These are phyloP conservation scores for Eremomyces bilateralis DNA, from an alignment of 495 filamentous ascomycete genomes.

Conservation along the genomic window DNA sequence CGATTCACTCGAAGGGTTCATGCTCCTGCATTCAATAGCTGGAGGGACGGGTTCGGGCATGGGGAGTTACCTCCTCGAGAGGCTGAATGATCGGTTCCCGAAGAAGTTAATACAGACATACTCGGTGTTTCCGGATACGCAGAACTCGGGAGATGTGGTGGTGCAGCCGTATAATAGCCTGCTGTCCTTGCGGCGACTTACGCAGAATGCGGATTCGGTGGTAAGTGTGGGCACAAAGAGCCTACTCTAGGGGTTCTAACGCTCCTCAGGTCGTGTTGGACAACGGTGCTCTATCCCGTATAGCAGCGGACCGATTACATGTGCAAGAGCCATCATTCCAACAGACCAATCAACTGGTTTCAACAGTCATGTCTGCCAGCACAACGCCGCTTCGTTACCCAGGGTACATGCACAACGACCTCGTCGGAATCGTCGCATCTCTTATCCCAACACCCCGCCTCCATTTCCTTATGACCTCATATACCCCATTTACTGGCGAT, in stretches of 20 bases:
- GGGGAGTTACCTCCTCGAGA: conserved; percentile 84
- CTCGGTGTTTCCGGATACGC: conserved; percentile 88
- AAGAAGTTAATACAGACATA: conserved; percentile 99
- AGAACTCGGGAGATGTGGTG: conserved; percentile 66
- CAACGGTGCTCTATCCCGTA: conserved; percentile 81
- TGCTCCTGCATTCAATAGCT: conserved; percentile 94
- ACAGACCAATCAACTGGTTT: conserved; percentile 93
- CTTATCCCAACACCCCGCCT: conserved; percentile 89
- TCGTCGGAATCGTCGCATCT: conserved; percentile 87
- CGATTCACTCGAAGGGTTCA: conserved; percentile 94
- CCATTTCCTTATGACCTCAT: conserved; percentile 95
- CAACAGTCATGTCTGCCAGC: conserved; percentile 95
- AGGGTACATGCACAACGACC: conserved; percentile 98
- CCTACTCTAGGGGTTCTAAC: neutral
- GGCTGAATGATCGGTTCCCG: conserved; percentile 90
- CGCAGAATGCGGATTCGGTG: conserved; percentile 92
- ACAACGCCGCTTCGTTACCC: conserved; percentile 92
- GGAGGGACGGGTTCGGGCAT: conserved; percentile 90
- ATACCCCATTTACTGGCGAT: conserved; percentile 91
- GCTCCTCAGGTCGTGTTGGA: conserved; percentile 57
- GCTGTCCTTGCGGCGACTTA: conserved; percentile 71
- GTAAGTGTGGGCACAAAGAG: conserved; percentile 18
- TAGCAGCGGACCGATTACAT: conserved; percentile 84
- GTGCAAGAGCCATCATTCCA: conserved; percentile 86
- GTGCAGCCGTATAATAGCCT: conserved; percentile 97